Conservation (phyloP, 2,329 filamentous ascomycete species). For the Cadophora sp. region DNA sequence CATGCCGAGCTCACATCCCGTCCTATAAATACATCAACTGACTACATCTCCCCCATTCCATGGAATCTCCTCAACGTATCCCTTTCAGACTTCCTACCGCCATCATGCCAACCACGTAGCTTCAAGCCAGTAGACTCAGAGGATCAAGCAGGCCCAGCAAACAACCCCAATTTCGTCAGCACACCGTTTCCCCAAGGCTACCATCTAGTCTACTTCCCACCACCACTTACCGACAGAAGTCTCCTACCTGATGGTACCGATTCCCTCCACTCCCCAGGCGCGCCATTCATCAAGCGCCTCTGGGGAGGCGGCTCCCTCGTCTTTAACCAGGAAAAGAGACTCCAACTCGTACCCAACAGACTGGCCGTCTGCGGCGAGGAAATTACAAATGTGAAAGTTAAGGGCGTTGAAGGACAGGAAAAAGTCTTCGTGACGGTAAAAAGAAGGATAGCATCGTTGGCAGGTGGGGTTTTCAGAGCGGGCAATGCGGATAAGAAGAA, state of each 20-base stretch:
- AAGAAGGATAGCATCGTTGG: slow-evolving; percentile 33
- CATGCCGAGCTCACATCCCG: slow-evolving; percentile 35
- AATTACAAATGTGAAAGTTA: slow-evolving; percentile 51
- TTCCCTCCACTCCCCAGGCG: slow-evolving; percentile 75
- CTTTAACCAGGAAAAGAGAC: slow-evolving; percentile 49
- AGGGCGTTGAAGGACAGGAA: slow-evolving; percentile 37
- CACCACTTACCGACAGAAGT: slow-evolving; percentile 63
- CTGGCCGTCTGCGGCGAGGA: slow-evolving; percentile 53
- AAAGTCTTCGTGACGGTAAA: slow-evolving; percentile 43
- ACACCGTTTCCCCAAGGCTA: slow-evolving; percentile 65
- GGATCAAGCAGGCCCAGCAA: neutral
- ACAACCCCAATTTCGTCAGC: neutral
- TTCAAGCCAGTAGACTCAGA: slow-evolving; percentile 17
- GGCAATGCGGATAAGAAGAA: neutral
- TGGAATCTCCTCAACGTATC: slow-evolving; percentile 71
- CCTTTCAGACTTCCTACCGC: slow-evolving; percentile 61
- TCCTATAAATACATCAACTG: slow-evolving; percentile 42
- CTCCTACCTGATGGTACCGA: slow-evolving; percentile 88
- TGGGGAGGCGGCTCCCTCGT: slow-evolving; percentile 84
- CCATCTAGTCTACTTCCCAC: slow-evolving; percentile 88
- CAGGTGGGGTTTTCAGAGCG: neutral
- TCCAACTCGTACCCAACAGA: slow-evolving; percentile 41
- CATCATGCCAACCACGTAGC: slow-evolving; percentile 38
- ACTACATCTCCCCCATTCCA: slow-evolving; percentile 65
- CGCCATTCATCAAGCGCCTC: slow-evolving; percentile 76